These are phyloP conservation scores for Apophysomyces sp. DNA, from an alignment of 371 early-diverging fungal genomes.

Conservation along the genomic window DNA sequence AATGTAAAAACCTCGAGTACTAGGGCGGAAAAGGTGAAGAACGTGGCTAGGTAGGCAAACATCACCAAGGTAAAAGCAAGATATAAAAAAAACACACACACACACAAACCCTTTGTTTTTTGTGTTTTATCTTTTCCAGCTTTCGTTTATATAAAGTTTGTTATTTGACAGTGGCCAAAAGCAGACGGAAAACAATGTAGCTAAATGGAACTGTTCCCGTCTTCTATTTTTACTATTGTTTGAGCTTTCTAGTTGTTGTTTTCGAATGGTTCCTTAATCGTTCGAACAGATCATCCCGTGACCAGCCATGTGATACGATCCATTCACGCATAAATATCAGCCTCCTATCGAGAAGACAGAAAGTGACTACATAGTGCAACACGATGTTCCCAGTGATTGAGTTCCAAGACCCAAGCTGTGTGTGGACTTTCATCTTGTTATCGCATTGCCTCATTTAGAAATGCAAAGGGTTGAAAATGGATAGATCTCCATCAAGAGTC, in stretches of 20 bases:
- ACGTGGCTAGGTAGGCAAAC: conserved; percentile 34
- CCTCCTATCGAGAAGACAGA: too few species aligned
- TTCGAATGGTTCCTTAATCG: neutral
- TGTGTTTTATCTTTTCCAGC: too few species aligned
- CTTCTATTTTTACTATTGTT: neutral
- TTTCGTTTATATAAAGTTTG: neutral
- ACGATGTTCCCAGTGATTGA: too few species aligned
- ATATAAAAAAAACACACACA: neutral
- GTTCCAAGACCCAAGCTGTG: too few species aligned
- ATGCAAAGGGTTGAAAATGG: neutral
- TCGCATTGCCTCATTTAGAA: neutral
- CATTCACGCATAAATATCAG: too few species aligned
- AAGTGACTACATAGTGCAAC: too few species aligned
- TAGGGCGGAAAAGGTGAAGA: conserved; percentile 46
- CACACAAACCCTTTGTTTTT: neutral
- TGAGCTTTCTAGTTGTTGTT: neutral
- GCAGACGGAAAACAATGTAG: neutral
- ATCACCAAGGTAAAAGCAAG: neutral
- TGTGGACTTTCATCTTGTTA: too few species aligned
- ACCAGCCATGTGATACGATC: neutral
- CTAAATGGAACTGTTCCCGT: too few species aligned
- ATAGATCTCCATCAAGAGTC: neutral
- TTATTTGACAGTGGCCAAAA: neutral
- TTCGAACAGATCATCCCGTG: neutral
- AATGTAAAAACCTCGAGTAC: conserved; percentile 43